phyloP scores from a whole-genome alignment of 768 basidiomycete genomes.

The Hemileccinum rubropunctum region DNA sequence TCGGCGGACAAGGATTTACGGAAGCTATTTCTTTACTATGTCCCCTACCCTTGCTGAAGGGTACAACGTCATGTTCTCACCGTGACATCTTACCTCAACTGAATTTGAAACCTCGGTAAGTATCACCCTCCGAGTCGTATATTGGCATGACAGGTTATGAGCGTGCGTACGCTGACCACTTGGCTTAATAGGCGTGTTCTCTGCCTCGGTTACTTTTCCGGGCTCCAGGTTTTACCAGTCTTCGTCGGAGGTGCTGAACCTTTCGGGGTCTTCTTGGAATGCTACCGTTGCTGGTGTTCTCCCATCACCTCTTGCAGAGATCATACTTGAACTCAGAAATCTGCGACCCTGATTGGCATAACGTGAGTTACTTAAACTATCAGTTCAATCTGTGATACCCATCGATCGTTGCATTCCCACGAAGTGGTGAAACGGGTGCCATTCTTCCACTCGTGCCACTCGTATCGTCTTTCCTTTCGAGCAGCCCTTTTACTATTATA shows the following conservation, averaged over 20 bases:
- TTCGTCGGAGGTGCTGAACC: background rate
- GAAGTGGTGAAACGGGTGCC: conserved; percentile 43
- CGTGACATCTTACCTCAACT: conserved; percentile 12
- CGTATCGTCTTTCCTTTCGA: conserved; percentile 40
- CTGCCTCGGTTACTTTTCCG: too few relatives aligned
- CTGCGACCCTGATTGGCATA: conserved; percentile 24
- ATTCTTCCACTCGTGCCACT: conserved; percentile 29
- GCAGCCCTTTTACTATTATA: conserved; percentile 39
- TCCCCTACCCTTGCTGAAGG: conserved; percentile 19
- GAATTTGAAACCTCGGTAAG: conserved; percentile 16
- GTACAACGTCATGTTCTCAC: conserved; percentile 21
- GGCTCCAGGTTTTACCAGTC: conserved; percentile 27
- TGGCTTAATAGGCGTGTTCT: conserved; percentile 39
- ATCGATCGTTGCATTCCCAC: conserved; percentile 43
- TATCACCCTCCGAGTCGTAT: background rate
- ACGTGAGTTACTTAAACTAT: conserved; percentile 18
- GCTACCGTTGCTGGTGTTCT: background rate
- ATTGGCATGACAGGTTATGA: background rate
- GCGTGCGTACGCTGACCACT: conserved; percentile 5
- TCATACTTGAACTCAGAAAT: background rate
- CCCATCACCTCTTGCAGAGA: background rate
- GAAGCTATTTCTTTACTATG: too few relatives aligned
- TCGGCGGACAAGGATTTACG: too few relatives aligned
- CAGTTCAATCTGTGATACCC: conserved; percentile 17
- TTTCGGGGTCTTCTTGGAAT: background rate